A percentile compares a stretch with the other conserved stretches of the same genome.
These are phyloP conservation scores for Thermothielavioides terrestris DNA, from an alignment of 495 filamentous ascomycete species.

Conservation along the genomic window DNA sequence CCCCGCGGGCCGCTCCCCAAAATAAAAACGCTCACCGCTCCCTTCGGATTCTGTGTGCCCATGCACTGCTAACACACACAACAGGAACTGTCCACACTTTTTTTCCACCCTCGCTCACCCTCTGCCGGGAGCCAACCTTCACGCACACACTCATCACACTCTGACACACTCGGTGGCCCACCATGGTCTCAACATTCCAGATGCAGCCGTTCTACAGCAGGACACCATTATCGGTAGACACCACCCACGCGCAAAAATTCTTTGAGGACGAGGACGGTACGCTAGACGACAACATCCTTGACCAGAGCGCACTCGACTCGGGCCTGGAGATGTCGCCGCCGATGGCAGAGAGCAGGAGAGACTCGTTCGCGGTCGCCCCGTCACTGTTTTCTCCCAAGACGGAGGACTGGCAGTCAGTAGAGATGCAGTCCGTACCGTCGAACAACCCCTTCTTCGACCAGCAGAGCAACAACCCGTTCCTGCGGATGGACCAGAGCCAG, in stretches of 20 bases:
- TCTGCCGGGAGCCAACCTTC: slow-evolving; percentile 8
- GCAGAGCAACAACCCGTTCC: slow-evolving; percentile 48
- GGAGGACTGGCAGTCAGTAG: slow-evolving; percentile 58
- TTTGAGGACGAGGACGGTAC: slow-evolving; percentile 76
- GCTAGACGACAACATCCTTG: slow-evolving; percentile 79
- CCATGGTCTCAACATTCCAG: slow-evolving; percentile 44
- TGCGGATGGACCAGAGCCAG: slow-evolving; percentile 49
- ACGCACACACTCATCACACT: slow-evolving; percentile 4
- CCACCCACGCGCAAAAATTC: slow-evolving; percentile 48
- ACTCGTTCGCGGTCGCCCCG: slow-evolving; percentile 60
- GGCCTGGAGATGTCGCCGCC: slow-evolving; percentile 62
- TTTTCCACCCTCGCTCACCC: slow-evolving; percentile 4
- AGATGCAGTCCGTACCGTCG: slow-evolving; percentile 48
- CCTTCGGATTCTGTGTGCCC: slow-evolving; percentile 10
- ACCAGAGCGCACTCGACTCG: slow-evolving; percentile 53
- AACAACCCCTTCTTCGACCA: slow-evolving; percentile 56
- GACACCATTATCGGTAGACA: slow-evolving; percentile 54
- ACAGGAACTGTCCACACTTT: slow-evolving; percentile 23
- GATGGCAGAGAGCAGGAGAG: slow-evolving; percentile 55
- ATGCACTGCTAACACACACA: slow-evolving; percentile 35
- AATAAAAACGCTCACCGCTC: slow-evolving; percentile 31
- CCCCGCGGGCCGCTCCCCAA: slow-evolving; percentile 14
- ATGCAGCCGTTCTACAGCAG: slow-evolving; percentile 57
- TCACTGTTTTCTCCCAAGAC: slow-evolving; percentile 66
- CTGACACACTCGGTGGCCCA: slow-evolving; percentile 26